phyloP scores from a whole-genome alignment of 495 filamentous ascomycete species.

The Trichoderma orchidacearum region DNA sequence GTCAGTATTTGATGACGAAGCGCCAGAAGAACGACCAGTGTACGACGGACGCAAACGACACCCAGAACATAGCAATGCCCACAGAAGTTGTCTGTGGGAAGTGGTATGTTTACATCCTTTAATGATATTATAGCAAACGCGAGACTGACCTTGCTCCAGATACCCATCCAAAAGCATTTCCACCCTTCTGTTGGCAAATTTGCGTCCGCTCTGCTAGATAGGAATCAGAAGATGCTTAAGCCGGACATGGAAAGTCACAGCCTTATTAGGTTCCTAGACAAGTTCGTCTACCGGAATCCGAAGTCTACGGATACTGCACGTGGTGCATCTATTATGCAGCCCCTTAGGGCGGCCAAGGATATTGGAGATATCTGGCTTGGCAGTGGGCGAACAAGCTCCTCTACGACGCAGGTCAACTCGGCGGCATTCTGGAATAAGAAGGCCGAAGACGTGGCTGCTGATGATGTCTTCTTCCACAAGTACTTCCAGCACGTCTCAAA shows the following conservation, averaged over 20 bases:
- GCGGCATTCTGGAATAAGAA: conserved; percentile 87
- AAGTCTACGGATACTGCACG: conserved; percentile 50
- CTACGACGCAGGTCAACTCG: conserved; percentile 54
- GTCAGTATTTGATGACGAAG: conserved; percentile 46
- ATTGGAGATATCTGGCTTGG: conserved; percentile 46
- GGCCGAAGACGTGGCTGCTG: conserved; percentile 67
- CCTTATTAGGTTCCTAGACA: conserved; percentile 87
- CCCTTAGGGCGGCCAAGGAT: conserved; percentile 46
- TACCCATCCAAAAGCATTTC: conserved; percentile 70
- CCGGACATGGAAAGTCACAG: conserved; percentile 80
- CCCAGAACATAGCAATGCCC: conserved; percentile 80
- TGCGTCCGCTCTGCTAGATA: conserved; percentile 51
- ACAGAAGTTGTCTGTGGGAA: conserved; percentile 87
- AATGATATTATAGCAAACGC: neutral
- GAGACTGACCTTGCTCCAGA: conserved; percentile 11
- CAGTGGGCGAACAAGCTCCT: conserved; percentile 19
- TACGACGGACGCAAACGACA: conserved; percentile 89
- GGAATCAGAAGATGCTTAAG: conserved; percentile 60
- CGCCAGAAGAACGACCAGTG: conserved; percentile 12
- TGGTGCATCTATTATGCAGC: conserved; percentile 92
- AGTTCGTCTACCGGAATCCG: conserved; percentile 87
- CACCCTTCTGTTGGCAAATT: conserved; percentile 93
- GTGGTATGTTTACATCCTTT: conserved; percentile 30
- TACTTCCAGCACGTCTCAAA: conserved; percentile 81
- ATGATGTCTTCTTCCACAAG: conserved; percentile 96